phyloP scores from a whole-genome alignment of 176 grass and related monocot genomes.

The Raddia guianensis region DNA sequence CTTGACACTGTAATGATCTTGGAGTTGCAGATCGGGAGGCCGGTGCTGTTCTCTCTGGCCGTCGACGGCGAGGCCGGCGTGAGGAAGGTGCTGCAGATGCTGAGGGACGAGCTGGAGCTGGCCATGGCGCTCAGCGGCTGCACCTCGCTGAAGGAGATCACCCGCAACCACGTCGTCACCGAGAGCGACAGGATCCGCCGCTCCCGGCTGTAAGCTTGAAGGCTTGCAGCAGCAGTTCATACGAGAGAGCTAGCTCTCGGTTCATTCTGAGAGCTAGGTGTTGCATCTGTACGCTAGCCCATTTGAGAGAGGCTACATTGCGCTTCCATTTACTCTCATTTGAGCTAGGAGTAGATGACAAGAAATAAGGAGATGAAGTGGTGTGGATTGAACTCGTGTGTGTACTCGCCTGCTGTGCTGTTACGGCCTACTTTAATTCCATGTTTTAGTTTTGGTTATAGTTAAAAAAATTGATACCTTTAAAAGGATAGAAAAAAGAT shows the following conservation, averaged over 20 bases:
- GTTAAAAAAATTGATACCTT: too few species aligned
- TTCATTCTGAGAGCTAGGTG: too few species aligned
- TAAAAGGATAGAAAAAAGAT: too few species aligned
- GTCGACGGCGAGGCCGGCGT: slow-evolving; percentile 80
- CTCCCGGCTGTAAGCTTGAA: slow-evolving; percentile 40
- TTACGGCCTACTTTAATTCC: too few species aligned
- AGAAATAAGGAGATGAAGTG: neutral
- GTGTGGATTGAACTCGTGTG: neutral
- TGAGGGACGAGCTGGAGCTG: slow-evolving; percentile 80
- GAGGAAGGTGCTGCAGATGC: slow-evolving; percentile 64
- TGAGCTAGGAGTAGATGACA: too few species aligned
- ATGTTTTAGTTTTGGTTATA: too few species aligned
- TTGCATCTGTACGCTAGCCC: neutral
- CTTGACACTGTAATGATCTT: too few species aligned
- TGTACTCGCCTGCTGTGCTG: neutral
- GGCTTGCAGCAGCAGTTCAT: neutral
- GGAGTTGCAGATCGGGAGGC: slow-evolving; percentile 66
- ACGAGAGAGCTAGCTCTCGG: too few species aligned
- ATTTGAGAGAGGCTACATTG: neutral
- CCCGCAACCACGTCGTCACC: slow-evolving; percentile 51
- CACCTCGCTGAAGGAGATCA: slow-evolving; percentile 73
- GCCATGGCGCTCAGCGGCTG: slow-evolving; percentile 81
- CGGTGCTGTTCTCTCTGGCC: slow-evolving; percentile 74
- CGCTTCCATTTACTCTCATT: neutral
- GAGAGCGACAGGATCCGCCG: slow-evolving; percentile 50